Percentiles rank a stretch among this genome's conserved stretches.
Conservation (phyloP, 306 rosid species). For the Cucumis hystrix region DNA sequence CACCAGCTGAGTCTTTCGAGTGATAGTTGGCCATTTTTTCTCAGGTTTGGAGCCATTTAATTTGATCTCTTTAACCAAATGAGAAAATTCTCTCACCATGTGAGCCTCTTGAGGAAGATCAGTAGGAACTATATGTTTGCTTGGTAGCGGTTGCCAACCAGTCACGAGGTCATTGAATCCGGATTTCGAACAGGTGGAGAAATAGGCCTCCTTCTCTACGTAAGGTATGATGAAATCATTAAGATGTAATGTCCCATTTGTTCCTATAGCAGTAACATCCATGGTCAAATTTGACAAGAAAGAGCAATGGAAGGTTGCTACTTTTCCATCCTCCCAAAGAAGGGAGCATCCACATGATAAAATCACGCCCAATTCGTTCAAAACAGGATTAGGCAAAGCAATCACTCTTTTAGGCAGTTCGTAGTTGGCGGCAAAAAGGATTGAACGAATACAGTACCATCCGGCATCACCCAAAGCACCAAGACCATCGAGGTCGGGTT, state of each 20-base stretch:
- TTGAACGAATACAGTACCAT: constrained; percentile 37
- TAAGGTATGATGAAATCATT: constrained; percentile 58
- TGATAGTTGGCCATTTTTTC: constrained; percentile 54
- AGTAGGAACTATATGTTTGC: constrained; percentile 28
- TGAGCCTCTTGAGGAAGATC: constrained; percentile 73
- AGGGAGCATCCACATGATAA: constrained; percentile 59
- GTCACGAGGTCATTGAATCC: constrained; percentile 47
- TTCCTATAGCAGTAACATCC: constrained; percentile 65
- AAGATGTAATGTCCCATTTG: constrained; percentile 63
- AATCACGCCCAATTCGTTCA: constrained; percentile 51
- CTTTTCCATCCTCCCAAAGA: constrained; percentile 73
- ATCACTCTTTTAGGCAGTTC: constrained; percentile 31
- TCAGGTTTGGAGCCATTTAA: constrained; percentile 42
- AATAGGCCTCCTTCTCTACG: constrained; percentile 53
- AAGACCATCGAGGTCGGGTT: constrained; percentile 30
- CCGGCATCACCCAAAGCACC: constrained; percentile 43
- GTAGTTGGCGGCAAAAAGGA: constrained; percentile 26
- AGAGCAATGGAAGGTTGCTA: constrained; percentile 73
- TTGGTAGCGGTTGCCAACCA: constrained; percentile 41
- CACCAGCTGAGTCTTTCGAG: constrained; percentile 74
- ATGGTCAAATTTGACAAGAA: constrained; percentile 55
- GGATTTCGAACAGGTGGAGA: constrained; percentile 28
- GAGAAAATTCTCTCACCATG: constrained; percentile 64
- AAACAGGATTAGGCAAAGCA: constrained; percentile 21
- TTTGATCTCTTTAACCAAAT: constrained; percentile 48